Base-by-base conservation (phyloP, 2,329 filamentous ascomycete genomes). In the Dothidotthia symphoricarpi region DNA sequence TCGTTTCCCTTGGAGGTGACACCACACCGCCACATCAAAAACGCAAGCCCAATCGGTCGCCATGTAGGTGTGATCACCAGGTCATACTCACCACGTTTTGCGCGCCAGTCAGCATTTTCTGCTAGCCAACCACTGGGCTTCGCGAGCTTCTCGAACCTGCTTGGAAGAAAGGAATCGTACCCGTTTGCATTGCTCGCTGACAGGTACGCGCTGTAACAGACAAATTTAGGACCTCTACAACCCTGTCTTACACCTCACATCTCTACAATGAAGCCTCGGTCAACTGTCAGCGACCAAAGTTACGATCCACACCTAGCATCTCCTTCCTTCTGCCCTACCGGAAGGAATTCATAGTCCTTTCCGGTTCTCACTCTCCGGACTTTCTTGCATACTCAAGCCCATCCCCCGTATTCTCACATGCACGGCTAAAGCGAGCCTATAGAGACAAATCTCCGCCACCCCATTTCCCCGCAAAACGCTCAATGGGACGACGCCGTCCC, bases 61-160 rank as follows among this genome's bases (percentile, higher is more conserved):
- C 31, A 33, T 43, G 32, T 22, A 30, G 28, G 32, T 34, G 39
- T 29, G 32, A 51, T 55, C 45, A 49, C 35, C 43, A 51, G 53
- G 59, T 55, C 51, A 57, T 51, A 51, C 39, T 51, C 41, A 22
- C 36, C 46, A 47, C 17, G 24, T 33, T 41, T 35, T 46, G 45
- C 48, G 32, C 36, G 37, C 22, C 35, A 45, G 36, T 27, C 30
- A 33, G 22, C 33, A 30, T 41, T 36, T 36, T 32, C 28, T 24
- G 27, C 31, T 17, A 16, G 31, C 32, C 37, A 24, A 30, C 22
- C 39, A 34, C 41, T 39, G 28, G 41, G 30, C 28, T 42, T 51
- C 41, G 45, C 47, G 40, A 51, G 39, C 42, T 60, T 63, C 57
- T 61, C 44, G 55, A 63, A 61, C 49, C 44, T 51, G 41, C 45